phyloP scores from a whole-genome alignment of 2,329 filamentous ascomycete species.

The Aspergillus brunneoviolaceus region DNA sequence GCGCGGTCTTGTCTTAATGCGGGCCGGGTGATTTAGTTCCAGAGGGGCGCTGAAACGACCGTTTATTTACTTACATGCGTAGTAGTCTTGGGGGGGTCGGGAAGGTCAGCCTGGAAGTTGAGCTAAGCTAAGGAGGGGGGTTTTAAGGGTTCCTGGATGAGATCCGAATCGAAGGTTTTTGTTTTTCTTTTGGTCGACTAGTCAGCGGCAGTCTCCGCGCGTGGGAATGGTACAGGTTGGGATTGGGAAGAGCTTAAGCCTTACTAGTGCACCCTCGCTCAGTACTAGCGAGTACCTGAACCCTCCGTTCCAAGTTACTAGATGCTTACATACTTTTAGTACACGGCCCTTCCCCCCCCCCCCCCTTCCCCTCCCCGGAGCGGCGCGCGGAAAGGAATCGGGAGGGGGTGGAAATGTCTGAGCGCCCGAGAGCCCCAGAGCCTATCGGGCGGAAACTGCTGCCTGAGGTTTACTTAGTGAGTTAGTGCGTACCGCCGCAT shows the following conservation, averaged over 20 bases:
- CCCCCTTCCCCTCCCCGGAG: neutral
- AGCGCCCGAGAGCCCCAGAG: neutral
- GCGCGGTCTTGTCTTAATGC: no score
- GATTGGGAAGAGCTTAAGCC: neutral
- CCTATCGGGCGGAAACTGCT: neutral
- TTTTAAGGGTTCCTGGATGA: neutral
- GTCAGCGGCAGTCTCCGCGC: neutral
- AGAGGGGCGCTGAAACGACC: no score
- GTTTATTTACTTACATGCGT: no score
- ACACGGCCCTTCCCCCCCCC: neutral
- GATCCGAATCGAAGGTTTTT: slow-evolving; percentile 3
- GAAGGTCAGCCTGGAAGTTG: neutral
- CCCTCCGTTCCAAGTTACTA: neutral
- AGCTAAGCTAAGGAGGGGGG: neutral
- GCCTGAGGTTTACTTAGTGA: neutral
- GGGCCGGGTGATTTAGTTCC: no score
- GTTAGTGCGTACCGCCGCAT: no score
- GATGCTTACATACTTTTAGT: neutral
- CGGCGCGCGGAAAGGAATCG: neutral
- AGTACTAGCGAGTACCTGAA: neutral
- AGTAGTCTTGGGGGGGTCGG: no score
- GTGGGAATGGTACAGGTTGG: neutral
- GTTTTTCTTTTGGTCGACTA: neutral
- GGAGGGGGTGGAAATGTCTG: neutral
- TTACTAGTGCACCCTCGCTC: neutral